A percentile compares a stretch with the other conserved stretches of the same genome.
These are phyloP conservation scores for Afroboletus lepidellus DNA, from an alignment of 1,284 basidiomycete species.

Conservation along the genomic window DNA sequence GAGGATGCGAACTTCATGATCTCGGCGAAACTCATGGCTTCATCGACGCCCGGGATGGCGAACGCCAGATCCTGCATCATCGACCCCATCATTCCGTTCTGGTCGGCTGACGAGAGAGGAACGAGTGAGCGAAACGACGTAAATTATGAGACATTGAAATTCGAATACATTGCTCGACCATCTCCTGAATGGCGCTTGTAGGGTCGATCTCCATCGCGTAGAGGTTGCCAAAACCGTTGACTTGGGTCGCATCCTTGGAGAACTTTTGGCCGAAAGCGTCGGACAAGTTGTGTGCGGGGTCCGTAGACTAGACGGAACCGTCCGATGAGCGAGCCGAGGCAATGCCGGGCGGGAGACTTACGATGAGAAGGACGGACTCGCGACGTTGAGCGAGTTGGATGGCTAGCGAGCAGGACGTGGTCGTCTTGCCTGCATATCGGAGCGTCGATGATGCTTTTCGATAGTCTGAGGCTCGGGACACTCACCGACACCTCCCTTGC, in stretches of 20 bases:
- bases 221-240: slow-evolving; percentile 96
- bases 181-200: slow-evolving; percentile 94
- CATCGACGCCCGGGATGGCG: slow-evolving; percentile 98
- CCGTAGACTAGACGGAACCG: slow-evolving; percentile 73
- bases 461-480: slow-evolving; percentile 14
- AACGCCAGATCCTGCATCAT: slow-evolving; percentile 99
- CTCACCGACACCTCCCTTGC: slow-evolving; percentile 92
- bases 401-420: slow-evolving; percentile 93
- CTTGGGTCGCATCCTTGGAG: slow-evolving; percentile 98
- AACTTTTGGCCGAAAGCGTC: slow-evolving; percentile 99
- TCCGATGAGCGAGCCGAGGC: neutral
- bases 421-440: slow-evolving; percentile 79
- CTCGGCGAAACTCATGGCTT: slow-evolving; percentile 99
- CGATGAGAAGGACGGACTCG: slow-evolving; percentile 91
- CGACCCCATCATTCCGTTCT: slow-evolving; percentile 93
- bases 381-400: slow-evolving; percentile 86
- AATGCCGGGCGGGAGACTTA: slow-evolving; percentile 42
- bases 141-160: neutral
- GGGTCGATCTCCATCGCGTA: slow-evolving; percentile 99
- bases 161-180: slow-evolving; percentile 91
- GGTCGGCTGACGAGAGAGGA: slow-evolving; percentile 60
- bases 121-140: slow-evolving; percentile 5
- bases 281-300: slow-evolving; percentile 98
- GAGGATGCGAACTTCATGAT: slow-evolving; percentile 90
- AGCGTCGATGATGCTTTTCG: neutral